These are phyloP conservation scores for Coemansia sp. DNA, from an alignment of 192 early-diverging fungal species.

Conservation along the genomic window DNA sequence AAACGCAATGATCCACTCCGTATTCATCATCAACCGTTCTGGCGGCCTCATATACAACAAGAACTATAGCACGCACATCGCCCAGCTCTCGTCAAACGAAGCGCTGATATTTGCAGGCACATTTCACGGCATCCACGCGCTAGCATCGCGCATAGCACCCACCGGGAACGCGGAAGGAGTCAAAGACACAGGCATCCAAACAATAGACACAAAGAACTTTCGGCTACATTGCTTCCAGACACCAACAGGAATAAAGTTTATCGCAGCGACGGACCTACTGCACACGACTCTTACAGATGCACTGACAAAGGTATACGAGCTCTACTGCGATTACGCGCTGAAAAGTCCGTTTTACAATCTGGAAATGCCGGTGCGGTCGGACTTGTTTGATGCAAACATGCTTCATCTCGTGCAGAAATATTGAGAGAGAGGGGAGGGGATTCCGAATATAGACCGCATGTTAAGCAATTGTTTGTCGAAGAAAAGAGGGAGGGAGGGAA, in stretches of 20 bases:
- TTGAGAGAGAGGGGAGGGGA: background rate
- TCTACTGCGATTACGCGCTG: constrained; percentile 97
- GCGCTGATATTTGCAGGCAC: constrained; percentile 98
- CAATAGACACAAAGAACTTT: constrained; percentile 90
- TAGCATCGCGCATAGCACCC: constrained; percentile 92
- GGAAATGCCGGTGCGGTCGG: constrained; percentile 98
- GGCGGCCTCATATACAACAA: constrained; percentile 94
- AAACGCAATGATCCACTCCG: constrained; percentile 71
- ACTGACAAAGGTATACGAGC: constrained; percentile 75
- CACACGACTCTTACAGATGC: constrained; percentile 61
- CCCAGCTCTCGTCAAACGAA: constrained; percentile 90
- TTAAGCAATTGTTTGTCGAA: too few species aligned
- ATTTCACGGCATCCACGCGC: constrained; percentile 96
- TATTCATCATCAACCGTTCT: constrained; percentile 88
- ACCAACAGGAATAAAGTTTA: constrained; percentile 93
- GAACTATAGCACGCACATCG: constrained; percentile 82
- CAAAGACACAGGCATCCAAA: constrained; percentile 83
- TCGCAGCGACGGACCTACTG: constrained; percentile 83
- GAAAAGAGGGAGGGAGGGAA: too few species aligned
- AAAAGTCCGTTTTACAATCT: constrained; percentile 99
- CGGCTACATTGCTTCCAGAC: constrained; percentile 94
- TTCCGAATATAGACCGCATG: too few species aligned
- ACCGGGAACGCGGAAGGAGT: constrained; percentile 43
- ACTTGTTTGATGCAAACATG: constrained; percentile 89
- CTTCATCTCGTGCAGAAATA: constrained; percentile 36